Conservation (phyloP, 768 basidiomycete genomes). For the Mycena rosella region DNA sequence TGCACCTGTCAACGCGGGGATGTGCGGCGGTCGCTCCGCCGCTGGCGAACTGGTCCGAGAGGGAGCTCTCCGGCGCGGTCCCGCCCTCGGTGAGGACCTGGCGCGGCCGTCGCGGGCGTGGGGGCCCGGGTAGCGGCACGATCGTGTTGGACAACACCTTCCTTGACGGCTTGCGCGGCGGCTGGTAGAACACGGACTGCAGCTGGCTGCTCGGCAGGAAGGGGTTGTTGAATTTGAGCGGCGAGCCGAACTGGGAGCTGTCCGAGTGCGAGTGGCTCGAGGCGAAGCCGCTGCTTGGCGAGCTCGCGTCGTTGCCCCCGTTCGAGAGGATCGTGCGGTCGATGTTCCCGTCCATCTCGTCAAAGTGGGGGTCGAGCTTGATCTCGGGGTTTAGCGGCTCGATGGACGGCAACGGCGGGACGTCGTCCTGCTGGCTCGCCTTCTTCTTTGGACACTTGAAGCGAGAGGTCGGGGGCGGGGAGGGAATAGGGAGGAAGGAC, state of each 20-base stretch:
- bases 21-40: too few species aligned
- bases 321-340: conserved; percentile 54
- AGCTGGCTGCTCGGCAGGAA: conserved; percentile 48
- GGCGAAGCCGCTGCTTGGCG: conserved; percentile 60
- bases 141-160: conserved; percentile 69
- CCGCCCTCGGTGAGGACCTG: too few species aligned
- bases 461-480: conserved; percentile 28
- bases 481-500: conserved; percentile 39
- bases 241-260: conserved; percentile 40
- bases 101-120: conserved; percentile 26
- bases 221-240: conserved; percentile 56
- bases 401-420: conserved; percentile 48
- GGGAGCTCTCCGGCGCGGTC: conserved; percentile 29
- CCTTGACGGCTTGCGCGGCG: conserved; percentile 38
- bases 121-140: conserved; percentile 35
- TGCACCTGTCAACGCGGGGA: too few species aligned
- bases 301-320: conserved; percentile 49
- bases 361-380: conserved; percentile 75
- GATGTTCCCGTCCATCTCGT: conserved; percentile 88
- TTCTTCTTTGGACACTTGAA: conserved; percentile 46
- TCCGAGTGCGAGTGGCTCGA: conserved; percentile 50
- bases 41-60: too few species aligned
- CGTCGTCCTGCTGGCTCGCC: conserved; percentile 48
- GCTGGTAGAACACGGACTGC: conserved; percentile 3
- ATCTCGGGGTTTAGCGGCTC: conserved; percentile 52